Evolutionary conservation across 225 moss, liverwort and hornwort genomes (phyloP).

Genomic region (Climacium dendroides): DNA sequence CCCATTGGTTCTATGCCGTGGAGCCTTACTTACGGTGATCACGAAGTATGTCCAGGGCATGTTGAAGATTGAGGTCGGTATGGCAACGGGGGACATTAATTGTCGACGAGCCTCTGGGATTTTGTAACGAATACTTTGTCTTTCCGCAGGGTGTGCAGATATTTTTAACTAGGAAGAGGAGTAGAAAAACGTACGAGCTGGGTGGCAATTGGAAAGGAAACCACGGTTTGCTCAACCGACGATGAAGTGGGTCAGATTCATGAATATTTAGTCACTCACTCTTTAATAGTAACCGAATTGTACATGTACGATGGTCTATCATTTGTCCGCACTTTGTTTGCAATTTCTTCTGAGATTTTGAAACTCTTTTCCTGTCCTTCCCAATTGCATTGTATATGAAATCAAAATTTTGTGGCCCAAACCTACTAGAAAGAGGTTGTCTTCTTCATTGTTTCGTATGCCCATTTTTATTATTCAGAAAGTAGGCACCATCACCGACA

Average conservation of each 20-base stretch:
- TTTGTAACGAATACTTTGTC: not conserved
- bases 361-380: not conserved
- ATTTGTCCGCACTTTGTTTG: not conserved
- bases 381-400: not conserved
- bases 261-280: not conserved
- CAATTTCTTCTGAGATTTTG: not conserved
- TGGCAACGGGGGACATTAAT: not conserved
- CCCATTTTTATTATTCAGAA: not conserved
- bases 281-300: not conserved
- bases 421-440: not conserved
- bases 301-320: not conserved
- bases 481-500: not conserved
- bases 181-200: too few relatives aligned
- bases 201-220: not conserved
- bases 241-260: not conserved
- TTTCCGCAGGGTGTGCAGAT: too few relatives aligned
- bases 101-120: not conserved
- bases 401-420: not conserved
- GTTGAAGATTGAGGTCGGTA: not conserved
- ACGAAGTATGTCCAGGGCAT: not conserved
- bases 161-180: too few relatives aligned
- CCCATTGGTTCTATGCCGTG: not conserved
- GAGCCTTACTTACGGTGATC: not conserved
- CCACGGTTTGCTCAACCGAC: not conserved
- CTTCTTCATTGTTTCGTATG: not conserved